Evolutionary conservation across 768 basidiomycete genomes (phyloP).

Genomic region (Leccinum disarticulatum): DNA sequence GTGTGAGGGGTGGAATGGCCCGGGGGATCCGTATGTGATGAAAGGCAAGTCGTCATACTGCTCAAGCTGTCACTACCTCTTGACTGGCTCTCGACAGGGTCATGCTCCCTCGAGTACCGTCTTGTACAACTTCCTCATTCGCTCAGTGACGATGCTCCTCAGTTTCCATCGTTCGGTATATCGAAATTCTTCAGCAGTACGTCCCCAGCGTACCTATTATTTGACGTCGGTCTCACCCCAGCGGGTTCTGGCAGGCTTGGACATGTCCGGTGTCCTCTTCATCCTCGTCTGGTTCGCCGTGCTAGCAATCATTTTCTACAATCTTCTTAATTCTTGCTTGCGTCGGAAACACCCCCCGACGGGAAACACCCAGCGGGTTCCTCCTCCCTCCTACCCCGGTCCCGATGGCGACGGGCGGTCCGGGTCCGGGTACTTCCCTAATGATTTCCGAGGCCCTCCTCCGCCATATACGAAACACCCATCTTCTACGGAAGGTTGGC

Average conservation of each 20-base stretch:
- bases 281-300: slow-evolving; percentile 55
- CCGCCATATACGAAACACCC: slow-evolving; percentile 57
- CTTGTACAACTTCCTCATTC: slow-evolving; percentile 64
- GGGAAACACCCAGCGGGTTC: slow-evolving; percentile 29
- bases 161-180: slow-evolving; percentile 12
- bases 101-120: slow-evolving; percentile 84
- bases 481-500: slow-evolving; percentile 40
- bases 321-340: slow-evolving; percentile 56
- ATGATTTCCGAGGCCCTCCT: slow-evolving; percentile 46
- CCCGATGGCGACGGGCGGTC: slow-evolving; percentile 13
- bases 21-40: slow-evolving; percentile 82
- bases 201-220: neutral
- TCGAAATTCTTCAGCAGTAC: slow-evolving; percentile 24
- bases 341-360: slow-evolving; percentile 30
- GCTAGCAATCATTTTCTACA: slow-evolving; percentile 55
- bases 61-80: neutral
- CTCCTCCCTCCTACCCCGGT: slow-evolving; percentile 34
- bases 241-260: slow-evolving; percentile 38
- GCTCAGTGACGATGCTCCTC: slow-evolving; percentile 20
- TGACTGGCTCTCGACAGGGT: slow-evolving; percentile 47
- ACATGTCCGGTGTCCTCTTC: slow-evolving; percentile 51
- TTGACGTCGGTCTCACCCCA: neutral
- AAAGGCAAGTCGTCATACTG: slow-evolving; percentile 55
- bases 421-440: slow-evolving; percentile 53
- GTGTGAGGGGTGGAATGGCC: slow-evolving; percentile 86